Base-by-base conservation (phyloP, 495 filamentous ascomycete genomes). In the Penicillium coffeae region DNA sequence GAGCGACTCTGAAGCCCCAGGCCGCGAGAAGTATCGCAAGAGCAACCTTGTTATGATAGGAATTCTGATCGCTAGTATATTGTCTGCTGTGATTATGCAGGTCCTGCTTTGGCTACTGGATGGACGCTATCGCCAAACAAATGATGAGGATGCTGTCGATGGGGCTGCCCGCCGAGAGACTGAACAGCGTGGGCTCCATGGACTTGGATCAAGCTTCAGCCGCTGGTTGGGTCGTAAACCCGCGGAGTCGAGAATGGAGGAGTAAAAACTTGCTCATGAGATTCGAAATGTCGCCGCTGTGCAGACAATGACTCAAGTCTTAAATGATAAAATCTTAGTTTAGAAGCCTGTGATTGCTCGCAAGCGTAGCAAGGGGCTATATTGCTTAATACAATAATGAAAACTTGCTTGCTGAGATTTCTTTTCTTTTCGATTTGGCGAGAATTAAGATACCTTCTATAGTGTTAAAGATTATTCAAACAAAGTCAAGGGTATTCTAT, bases 11-110 rank as follows among this genome's bases (percentile, higher is more conserved):
- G 72, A 73, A 30, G 71, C 71, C 0, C 70, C 70, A 1, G 88
- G 89, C 0, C 77, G 78, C 15, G 73, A 81, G 50, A 86, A 87
- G 66, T 95, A 86, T 62, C 78, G 88, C 18, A 84, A 84, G 64
- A 93, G 89, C 65, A 95, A 92, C 58, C 63, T 90, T 48, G 81
- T 86, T 34, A 94, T 95, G 90, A 79, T 95, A 30, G 90, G 88
- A 9, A 95, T 95, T 48, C 65, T 95, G 19, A 81, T 79, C 54
- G 65, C 81, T 22, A 92, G 88, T 66, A 92, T 95, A 40, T 50
- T 87, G 2, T 82, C 84, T 54, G 82, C 85, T 12, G 56, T 81
- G 7, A 52, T 73, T 32, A 88, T 90, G 85, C 77, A 82, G 27
- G 52, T 84, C n/a, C 56, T 88, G 42, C 66, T 91, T 21, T 76